These are phyloP conservation scores for Citrus australasica DNA, from an alignment of 345 rosid genomes.

Conservation along the genomic window DNA sequence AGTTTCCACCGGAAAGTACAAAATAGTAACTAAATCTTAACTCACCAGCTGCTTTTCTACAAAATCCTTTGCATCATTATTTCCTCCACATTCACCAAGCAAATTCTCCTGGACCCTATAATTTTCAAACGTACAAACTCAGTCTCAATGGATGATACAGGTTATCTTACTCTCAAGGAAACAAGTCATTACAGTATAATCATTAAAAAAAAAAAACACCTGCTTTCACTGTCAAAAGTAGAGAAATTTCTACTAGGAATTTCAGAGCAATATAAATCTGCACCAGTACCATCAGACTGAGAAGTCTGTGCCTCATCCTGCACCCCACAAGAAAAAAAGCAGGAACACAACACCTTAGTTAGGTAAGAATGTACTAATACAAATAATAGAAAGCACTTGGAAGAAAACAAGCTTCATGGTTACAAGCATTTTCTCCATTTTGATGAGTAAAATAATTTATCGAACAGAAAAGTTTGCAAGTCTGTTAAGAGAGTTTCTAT, in stretches of 20 bases:
- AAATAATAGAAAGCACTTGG: background rate
- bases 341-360: background rate
- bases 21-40: background rate
- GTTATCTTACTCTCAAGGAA: background rate
- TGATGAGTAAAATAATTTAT: background rate
- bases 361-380: background rate
- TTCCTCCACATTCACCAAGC: conserved; percentile 29
- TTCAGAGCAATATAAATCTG: conserved; percentile 38
- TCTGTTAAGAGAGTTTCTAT: background rate
- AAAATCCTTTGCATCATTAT: conserved; percentile 24
- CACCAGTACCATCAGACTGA: conserved; percentile 28
- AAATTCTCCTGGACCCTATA: conserved; percentile 40
- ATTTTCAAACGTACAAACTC: conserved; percentile 4
- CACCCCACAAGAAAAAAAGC: conserved; percentile 5
- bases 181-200: background rate
- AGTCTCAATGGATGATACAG: conserved; percentile 5
- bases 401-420: background rate
- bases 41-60: conserved; percentile 41
- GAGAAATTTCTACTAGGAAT: conserved; percentile 32
- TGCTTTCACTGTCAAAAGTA: conserved; percentile 42
- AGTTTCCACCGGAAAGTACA: background rate
- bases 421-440: background rate
- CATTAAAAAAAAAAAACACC: conserved; percentile 30
- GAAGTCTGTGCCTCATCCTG: conserved; percentile 58
- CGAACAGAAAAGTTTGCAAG: background rate